Evolutionary conservation across 371 early-diverging fungal species (phyloP).

Genomic region (Mortierella sp.): DNA sequence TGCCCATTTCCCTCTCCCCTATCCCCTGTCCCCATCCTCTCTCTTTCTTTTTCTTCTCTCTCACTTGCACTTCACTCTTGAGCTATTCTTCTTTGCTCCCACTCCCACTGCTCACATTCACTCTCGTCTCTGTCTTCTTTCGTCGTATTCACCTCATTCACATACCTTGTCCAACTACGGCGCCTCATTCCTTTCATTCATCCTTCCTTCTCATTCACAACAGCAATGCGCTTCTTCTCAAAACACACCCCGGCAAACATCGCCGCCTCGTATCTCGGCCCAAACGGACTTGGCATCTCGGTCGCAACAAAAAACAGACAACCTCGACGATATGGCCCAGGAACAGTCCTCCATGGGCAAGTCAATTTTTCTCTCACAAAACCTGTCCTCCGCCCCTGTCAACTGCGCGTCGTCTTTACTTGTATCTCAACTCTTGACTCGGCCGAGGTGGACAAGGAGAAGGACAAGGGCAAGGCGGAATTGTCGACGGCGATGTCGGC

Average conservation of each 20-base stretch:
- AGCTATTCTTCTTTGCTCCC: not conserved
- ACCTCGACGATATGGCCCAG: conserved; percentile 33
- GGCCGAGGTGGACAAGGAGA: not conserved
- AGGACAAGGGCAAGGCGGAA: no score
- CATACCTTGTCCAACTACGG: not conserved
- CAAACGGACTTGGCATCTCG: conserved; percentile 25
- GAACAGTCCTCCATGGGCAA: conserved; percentile 35
- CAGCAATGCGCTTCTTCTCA: conserved; percentile 28
- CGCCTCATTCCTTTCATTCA: not conserved
- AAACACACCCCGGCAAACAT: conserved; percentile 9
- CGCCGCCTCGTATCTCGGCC: conserved; percentile 22
- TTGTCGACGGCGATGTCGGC: not conserved
- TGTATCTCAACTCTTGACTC: conserved; percentile 15
- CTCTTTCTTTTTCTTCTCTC: not conserved
- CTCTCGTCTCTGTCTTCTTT: not conserved
- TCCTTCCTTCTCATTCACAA: not conserved
- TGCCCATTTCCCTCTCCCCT: not conserved
- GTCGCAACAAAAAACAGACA: conserved; percentile 26
- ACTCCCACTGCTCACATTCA: not conserved
- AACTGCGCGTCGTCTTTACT: conserved; percentile 35
- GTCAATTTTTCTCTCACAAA: conserved; percentile 32
- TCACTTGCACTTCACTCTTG: not conserved
- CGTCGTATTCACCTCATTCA: not conserved
- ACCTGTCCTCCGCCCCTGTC: conserved; percentile 29
- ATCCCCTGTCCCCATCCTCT: no score